Conservation (phyloP, 176 grass and related monocot genomes). For the Oryza brachyantha region DNA sequence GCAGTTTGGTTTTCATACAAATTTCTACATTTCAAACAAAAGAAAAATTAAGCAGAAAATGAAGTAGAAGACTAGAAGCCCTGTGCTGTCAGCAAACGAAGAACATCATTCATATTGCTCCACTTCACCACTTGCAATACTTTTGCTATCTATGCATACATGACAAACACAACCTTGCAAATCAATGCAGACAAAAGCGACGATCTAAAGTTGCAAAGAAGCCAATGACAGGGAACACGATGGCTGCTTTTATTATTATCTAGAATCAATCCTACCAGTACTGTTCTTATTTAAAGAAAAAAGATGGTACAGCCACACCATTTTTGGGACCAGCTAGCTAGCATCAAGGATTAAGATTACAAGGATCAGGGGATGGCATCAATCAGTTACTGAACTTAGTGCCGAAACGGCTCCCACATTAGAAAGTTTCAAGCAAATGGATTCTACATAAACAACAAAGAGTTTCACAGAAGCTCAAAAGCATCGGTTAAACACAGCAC, state of each 20-base stretch:
- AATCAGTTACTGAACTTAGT: neutral
- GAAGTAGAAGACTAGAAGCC: no score
- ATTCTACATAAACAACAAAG: neutral
- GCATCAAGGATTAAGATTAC: neutral
- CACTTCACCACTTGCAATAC: neutral
- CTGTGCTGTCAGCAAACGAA: neutral
- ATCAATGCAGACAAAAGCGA: neutral
- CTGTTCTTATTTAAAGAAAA: neutral
- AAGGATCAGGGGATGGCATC: neutral
- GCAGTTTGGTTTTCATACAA: neutral
- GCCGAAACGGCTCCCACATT: neutral
- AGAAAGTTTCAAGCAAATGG: slow-evolving; percentile 6
- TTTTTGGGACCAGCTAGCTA: neutral
- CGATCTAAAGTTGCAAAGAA: neutral
- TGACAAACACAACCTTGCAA: neutral
- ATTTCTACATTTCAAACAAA: neutral
- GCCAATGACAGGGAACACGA: neutral
- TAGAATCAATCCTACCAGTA: neutral
- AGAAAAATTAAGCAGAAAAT: no score
- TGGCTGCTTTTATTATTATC: neutral
- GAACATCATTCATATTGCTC: neutral
- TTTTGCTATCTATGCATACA: neutral
- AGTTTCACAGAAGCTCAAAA: neutral
- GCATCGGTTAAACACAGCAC: neutral
- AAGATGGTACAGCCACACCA: neutral